Percentiles rank a stretch among this genome's conserved stretches.
These are phyloP conservation scores for Cicer chorassanicum DNA, from an alignment of 306 rosid genomes.

Conservation along the genomic window DNA sequence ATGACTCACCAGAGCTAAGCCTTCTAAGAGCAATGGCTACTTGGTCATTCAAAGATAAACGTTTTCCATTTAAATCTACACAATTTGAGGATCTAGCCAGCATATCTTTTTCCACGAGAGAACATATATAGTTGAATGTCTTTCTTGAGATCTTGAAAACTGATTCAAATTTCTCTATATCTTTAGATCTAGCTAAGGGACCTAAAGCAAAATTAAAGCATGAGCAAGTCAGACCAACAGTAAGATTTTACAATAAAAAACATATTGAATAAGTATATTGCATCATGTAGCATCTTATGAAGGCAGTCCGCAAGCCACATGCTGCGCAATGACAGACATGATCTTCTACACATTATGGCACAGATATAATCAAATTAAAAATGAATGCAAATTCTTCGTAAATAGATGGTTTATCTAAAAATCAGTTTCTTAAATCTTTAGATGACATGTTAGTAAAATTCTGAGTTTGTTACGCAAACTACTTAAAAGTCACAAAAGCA, in stretches of 20 bases:
- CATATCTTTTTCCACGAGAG: conserved; percentile 78
- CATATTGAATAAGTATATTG: not conserved
- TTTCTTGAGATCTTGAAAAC: conserved; percentile 79
- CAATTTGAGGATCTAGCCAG: conserved; percentile 61
- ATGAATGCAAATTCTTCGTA: conserved; percentile 8
- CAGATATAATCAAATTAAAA: conserved; percentile 26
- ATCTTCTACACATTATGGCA: conserved; percentile 5
- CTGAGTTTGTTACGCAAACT: conserved; percentile 4
- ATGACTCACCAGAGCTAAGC: conserved; percentile 88
- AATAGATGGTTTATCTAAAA: not conserved
- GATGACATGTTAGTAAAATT: conserved; percentile 12
- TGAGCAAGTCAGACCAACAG: conserved; percentile 13
- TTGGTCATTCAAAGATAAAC: conserved; percentile 73
- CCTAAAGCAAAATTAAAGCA: conserved; percentile 57
- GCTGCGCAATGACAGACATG: conserved; percentile 20
- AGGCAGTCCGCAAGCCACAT: conserved; percentile 20
- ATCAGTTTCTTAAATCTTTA: not conserved
- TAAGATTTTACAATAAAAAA: conserved; percentile 29
- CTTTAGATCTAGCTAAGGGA: conserved; percentile 61
- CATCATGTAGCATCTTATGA: not conserved
- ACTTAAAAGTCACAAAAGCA: conserved; percentile 4
- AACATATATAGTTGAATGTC: conserved; percentile 84
- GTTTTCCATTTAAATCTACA: conserved; percentile 57
- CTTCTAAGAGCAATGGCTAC: conserved; percentile 90
- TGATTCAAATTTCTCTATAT: conserved; percentile 66